Conservation (phyloP, 805 yeast species). For the Ascoidea asiatica region DNA sequence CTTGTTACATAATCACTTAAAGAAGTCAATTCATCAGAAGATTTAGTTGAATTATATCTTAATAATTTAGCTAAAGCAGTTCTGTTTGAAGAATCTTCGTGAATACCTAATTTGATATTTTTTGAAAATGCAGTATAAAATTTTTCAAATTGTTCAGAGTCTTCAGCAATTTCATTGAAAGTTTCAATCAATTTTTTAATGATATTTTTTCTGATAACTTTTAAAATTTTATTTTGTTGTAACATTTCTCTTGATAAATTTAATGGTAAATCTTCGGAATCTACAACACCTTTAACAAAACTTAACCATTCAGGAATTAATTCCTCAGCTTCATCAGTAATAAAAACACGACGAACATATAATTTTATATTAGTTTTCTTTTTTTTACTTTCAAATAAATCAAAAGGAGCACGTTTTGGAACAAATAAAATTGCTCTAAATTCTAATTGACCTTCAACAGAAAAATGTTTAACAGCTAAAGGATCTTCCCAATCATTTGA, state of each 20-base stretch:
- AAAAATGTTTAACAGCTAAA: slow-evolving; percentile 97
- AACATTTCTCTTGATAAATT: slow-evolving; percentile 99
- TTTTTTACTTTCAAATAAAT: slow-evolving; percentile 95
- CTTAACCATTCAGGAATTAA: slow-evolving; percentile 98
- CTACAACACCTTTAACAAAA: slow-evolving; percentile 98
- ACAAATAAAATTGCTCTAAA: slow-evolving; percentile 94
- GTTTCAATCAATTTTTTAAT: slow-evolving; percentile 97
- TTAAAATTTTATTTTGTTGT: slow-evolving; percentile 98
- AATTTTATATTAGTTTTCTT: slow-evolving; percentile 98
- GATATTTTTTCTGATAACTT: slow-evolving; percentile 98
- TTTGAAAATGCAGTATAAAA: slow-evolving; percentile 96
- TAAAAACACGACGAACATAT: slow-evolving; percentile 98
- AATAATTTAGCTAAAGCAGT: slow-evolving; percentile 86
- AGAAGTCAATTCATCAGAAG: slow-evolving; percentile 87
- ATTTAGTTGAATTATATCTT: slow-evolving; percentile 95
- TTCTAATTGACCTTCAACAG: slow-evolving; percentile 99
- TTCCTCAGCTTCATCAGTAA: slow-evolving; percentile 99
- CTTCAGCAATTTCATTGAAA: slow-evolving; percentile 99
- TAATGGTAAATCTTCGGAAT: slow-evolving; percentile 98
- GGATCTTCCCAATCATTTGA: slow-evolving; percentile 99
- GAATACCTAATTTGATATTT: slow-evolving; percentile 97
- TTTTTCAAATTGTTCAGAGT: slow-evolving; percentile 94
- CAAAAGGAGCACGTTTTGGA: slow-evolving; percentile 99
- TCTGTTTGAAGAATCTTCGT: slow-evolving; percentile 98
- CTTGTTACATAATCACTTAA: slow-evolving; percentile 95